phyloP scores from a whole-genome alignment of 2,329 filamentous ascomycete genomes.

The Curvularia sp. region DNA sequence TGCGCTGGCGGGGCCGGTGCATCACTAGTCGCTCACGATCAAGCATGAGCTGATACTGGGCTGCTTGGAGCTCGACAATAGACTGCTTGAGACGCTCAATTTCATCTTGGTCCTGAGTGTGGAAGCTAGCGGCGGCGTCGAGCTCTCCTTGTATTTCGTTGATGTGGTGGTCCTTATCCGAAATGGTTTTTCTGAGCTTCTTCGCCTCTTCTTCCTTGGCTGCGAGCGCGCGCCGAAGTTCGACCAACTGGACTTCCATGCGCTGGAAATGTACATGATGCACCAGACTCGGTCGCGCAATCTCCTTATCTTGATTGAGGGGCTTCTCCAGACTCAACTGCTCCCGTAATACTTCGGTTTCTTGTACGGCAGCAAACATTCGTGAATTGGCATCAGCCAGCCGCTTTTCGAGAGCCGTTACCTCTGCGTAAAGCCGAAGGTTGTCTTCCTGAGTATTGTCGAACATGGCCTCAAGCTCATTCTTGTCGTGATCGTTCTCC shows the following conservation, averaged over 20 bases:
- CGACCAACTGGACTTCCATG: constrained; percentile 44
- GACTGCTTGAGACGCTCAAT: constrained; percentile 36
- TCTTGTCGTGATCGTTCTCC: constrained; percentile 39
- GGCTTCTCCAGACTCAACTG: constrained; percentile 38
- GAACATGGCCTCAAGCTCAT: constrained; percentile 48
- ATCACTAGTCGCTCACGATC: constrained; percentile 42
- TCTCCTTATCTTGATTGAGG: constrained; percentile 40
- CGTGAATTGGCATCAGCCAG: constrained; percentile 40
- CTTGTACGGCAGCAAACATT: constrained; percentile 36
- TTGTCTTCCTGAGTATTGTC: constrained; percentile 47
- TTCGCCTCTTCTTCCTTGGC: constrained; percentile 36
- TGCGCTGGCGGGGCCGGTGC: constrained; percentile 33
- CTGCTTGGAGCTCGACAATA: constrained; percentile 34
- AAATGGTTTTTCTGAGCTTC: constrained; percentile 21
- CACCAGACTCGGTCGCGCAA: constrained; percentile 42
- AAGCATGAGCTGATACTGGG: constrained; percentile 43
- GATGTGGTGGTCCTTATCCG: constrained; percentile 31
- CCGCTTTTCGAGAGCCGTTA: constrained; percentile 40
- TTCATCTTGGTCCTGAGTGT: constrained; percentile 35
- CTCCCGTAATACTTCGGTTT: constrained; percentile 33
- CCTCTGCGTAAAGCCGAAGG: constrained; percentile 38
- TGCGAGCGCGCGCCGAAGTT: constrained; percentile 30
- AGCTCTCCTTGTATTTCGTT: constrained; percentile 31
- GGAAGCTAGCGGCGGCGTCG: constrained; percentile 23
- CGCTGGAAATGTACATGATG: constrained; percentile 46